Base-by-base conservation (phyloP, 768 basidiomycete species). In the Suillus subluteus region DNA sequence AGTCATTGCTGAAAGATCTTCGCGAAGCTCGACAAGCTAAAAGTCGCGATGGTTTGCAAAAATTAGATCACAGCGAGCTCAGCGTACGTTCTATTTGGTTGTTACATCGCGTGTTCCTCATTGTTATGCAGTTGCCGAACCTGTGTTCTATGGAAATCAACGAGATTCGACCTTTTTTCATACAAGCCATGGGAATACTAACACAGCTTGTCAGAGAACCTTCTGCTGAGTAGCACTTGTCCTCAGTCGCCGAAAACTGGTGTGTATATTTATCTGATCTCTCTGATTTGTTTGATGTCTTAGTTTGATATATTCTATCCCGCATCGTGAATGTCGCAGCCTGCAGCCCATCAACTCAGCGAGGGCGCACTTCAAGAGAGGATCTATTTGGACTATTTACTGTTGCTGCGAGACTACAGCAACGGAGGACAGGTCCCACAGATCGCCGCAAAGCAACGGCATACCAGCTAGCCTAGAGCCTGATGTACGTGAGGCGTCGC, bases 11-110 rank as follows among this genome's bases (percentile, higher is more conserved):
- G 23, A 96, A 99, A 76, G 96, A 98, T 74, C 82, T 99, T n/a
- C 91, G 96, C 15, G 96, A 99, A 81, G 94, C 94, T 15, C 86
- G 98, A 46, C 97, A 98, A 76, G 92, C 96, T 9, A 99, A 99
- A 75, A 91, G 92, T 79, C 82, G 96, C 67, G 88, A 92, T 64
- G 96, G 96, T 83, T 80, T 99, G 2, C 83, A 85, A 67, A 87
- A 86, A 66, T 82, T 98, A 37, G 92, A 96, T 75, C 86, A 93
- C 73, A 91, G 88, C 69, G 91, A 93, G 75, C 83, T 95, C 35
- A 88, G 88, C 78, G 94, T 94, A 76, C 50, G 40, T 38, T 41
- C 41, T 8, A 18, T 4, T 40, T 66, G 15, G 43, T 58, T 54
- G 63, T 52, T 56, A 61, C 62, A 46, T 62, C 62, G 6, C 23